phyloP scores from a whole-genome alignment of 2,329 filamentous ascomycete species.

The Phaeosphaeria sp. region DNA sequence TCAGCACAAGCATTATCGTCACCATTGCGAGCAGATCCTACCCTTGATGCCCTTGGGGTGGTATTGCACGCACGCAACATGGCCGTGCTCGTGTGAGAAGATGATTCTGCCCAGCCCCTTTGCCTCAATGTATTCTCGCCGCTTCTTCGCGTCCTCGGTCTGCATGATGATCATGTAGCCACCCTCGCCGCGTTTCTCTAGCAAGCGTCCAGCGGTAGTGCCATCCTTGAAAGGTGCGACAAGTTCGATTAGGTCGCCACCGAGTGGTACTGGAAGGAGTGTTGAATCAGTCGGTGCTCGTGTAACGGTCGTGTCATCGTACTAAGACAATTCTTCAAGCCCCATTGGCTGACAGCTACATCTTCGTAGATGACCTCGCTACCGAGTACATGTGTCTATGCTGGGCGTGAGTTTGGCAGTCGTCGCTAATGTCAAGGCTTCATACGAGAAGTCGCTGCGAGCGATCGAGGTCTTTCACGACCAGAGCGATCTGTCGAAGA shows the following conservation, averaged over 20 bases:
- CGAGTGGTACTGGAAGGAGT: constrained; percentile 46
- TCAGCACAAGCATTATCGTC: constrained; percentile 2
- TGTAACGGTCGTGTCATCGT: not conserved
- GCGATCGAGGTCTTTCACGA: constrained; percentile 35
- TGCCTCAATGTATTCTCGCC: constrained; percentile 48
- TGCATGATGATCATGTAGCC: constrained; percentile 61
- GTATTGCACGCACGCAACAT: constrained; percentile 51
- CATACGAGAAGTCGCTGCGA: constrained; percentile 36
- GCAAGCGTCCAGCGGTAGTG: constrained; percentile 52
- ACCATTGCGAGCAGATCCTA: constrained; percentile 2
- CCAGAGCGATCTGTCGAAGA: constrained; percentile 46
- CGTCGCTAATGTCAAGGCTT: not conserved
- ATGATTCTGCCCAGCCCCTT: constrained; percentile 48
- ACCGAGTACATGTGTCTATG: constrained; percentile 47
- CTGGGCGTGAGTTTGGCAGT: not conserved
- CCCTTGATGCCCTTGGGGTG: constrained; percentile 54
- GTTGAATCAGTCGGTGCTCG: not conserved
- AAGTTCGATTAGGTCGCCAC: constrained; percentile 54
- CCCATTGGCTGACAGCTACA: constrained; percentile 47
- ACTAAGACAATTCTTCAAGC: constrained; percentile 52
- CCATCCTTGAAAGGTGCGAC: constrained; percentile 47
- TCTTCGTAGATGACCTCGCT: constrained; percentile 51
- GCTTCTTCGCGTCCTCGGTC: constrained; percentile 48
- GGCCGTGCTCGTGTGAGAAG: constrained; percentile 42
- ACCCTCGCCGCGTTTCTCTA: constrained; percentile 53